A percentile compares a stretch with the other conserved stretches of the same genome.
Evolutionary conservation across 352 stramenopile genomes (phyloP).

Genomic region (Phytophthora vignae): DNA sequence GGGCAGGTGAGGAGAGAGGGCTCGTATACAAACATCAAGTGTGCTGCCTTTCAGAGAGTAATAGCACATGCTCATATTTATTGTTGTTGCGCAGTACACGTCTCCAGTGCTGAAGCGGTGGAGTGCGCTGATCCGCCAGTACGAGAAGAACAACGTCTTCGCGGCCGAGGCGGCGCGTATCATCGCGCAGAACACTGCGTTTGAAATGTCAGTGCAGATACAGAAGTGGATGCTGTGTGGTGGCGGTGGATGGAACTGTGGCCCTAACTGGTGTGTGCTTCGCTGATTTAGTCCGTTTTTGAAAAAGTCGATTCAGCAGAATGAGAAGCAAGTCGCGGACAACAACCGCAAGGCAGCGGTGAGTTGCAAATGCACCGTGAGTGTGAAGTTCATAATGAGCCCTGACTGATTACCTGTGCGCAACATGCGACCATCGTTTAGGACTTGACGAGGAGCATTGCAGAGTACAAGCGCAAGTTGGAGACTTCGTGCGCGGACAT

Average conservation of each 20-base stretch:
- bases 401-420: conserved; percentile 7
- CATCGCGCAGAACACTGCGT: conserved; percentile 78
- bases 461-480: conserved; percentile 77
- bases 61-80: background rate
- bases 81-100: conserved; percentile 57
- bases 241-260: background rate
- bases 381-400: background rate
- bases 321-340: conserved; percentile 83
- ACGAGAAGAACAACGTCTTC: conserved; percentile 87
- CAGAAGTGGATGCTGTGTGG: background rate
- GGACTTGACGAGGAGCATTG: conserved; percentile 76
- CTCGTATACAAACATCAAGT: background rate
- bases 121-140: conserved; percentile 68
- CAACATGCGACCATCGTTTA: conserved; percentile 21
- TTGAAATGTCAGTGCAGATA: conserved; percentile 66
- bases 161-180: conserved; percentile 75
- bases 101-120: conserved; percentile 79
- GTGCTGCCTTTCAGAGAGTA: background rate
- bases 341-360: conserved; percentile 84
- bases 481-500: conserved; percentile 63
- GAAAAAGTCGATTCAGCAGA: conserved; percentile 80
- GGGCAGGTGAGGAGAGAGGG: conserved; percentile 52
- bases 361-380: conserved; percentile 6
- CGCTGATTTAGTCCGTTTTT: conserved; percentile 63
- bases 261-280: conserved; percentile 2